These are phyloP conservation scores for Phaffomyces opuntiae DNA, from an alignment of 805 yeast genomes.

Conservation along the genomic window DNA sequence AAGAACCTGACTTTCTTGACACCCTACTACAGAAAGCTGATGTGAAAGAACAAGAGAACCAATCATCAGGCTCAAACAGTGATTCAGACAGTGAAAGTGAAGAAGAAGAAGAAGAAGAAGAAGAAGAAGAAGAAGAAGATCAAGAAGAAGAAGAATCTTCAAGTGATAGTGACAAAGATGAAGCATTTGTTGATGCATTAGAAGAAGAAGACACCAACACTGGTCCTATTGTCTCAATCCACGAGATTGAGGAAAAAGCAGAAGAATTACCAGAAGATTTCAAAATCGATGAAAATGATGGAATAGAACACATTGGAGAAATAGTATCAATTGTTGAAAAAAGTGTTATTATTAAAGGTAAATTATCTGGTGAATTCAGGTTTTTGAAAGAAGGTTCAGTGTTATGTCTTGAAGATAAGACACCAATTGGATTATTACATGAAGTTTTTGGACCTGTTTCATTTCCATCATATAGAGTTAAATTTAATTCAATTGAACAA, in stretches of 20 bases:
- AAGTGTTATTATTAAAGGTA: slow-evolving; percentile 66
- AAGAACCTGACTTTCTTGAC: background rate
- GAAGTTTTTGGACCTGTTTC: slow-evolving; percentile 89
- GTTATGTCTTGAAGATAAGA: slow-evolving; percentile 67
- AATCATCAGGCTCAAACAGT: background rate
- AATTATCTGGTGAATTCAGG: slow-evolving; percentile 74
- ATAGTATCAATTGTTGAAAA: slow-evolving; percentile 64
- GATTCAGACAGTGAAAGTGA: slow-evolving; percentile 13
- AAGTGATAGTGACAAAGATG: slow-evolving; percentile 4
- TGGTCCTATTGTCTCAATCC: slow-evolving; percentile 67
- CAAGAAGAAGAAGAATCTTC: slow-evolving; percentile 7
- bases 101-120: slow-evolving; percentile 8
- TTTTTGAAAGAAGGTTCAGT: slow-evolving; percentile 77
- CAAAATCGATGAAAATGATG: slow-evolving; percentile 48
- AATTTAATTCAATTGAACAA: slow-evolving; percentile 47
- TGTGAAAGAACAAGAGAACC: background rate
- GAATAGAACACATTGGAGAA: slow-evolving; percentile 66
- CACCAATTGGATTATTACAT: slow-evolving; percentile 66
- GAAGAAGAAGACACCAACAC: slow-evolving; percentile 15
- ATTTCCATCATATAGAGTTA: slow-evolving; percentile 73
- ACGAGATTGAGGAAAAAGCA: slow-evolving; percentile 72
- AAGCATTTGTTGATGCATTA: slow-evolving; percentile 10
- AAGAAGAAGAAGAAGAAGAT: slow-evolving; percentile 13
- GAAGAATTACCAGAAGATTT: slow-evolving; percentile 64
- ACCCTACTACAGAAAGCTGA: background rate